phyloP scores from a whole-genome alignment of 306 rosid genomes.

The Castanopsis chinensis region DNA sequence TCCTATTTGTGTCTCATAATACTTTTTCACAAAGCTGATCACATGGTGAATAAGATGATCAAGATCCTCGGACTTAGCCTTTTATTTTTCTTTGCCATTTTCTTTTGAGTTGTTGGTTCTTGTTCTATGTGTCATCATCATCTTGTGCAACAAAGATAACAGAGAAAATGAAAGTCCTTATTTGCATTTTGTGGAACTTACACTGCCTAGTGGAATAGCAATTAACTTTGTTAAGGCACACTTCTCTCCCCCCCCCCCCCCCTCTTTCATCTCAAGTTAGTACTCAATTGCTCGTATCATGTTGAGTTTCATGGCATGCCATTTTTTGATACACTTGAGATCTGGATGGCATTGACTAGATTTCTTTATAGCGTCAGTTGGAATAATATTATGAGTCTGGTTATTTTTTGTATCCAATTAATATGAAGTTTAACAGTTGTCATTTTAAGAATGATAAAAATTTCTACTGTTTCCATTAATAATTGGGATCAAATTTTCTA shows the following conservation, averaged over 20 bases:
- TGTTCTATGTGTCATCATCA: not conserved
- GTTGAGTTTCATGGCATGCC: not conserved
- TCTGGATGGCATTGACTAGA: not conserved
- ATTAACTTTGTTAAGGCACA: not conserved
- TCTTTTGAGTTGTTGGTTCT: not conserved
- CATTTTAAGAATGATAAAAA: not conserved
- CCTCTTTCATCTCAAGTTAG: not conserved
- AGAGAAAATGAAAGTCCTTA: not conserved
- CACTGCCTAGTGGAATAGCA: not conserved
- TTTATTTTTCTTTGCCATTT: not conserved
- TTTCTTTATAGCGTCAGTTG: not conserved
- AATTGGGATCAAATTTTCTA: slow-evolving; percentile 4
- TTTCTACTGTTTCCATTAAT: not conserved
- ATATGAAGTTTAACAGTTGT: not conserved
- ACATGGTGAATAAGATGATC: not conserved
- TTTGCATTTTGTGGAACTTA: not conserved
- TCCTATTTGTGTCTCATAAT: not conserved
- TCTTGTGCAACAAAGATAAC: not conserved
- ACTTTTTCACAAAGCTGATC: not conserved
- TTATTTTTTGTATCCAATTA: not conserved
- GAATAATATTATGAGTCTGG: not conserved
- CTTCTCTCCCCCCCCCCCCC: not conserved
- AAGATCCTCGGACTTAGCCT: not conserved
- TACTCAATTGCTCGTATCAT: not conserved
- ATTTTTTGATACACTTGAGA: not conserved